Percentiles rank a stretch among this genome's conserved stretches.
phyloP scores from a whole-genome alignment of 768 basidiomycete genomes.

The Suillus plorans region DNA sequence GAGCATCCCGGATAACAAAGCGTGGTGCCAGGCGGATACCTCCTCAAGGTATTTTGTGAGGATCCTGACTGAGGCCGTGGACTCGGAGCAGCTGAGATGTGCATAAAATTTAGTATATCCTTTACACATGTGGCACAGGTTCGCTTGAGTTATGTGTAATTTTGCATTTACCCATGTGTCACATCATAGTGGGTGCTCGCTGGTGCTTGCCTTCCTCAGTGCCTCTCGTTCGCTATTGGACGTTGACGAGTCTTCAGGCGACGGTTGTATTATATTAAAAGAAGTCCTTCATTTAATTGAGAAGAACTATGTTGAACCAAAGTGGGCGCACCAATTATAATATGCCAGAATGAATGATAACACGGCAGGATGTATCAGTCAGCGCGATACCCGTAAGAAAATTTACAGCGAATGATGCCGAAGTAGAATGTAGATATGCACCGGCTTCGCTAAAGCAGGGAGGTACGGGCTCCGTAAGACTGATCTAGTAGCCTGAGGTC shows the following conservation, averaged over 20 bases:
- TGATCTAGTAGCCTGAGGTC: background rate
- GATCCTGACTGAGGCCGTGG: no score
- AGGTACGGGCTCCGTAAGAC: no score
- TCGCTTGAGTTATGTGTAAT: background rate
- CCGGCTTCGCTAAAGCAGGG: background rate
- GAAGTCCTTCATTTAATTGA: background rate
- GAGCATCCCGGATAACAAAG: no score
- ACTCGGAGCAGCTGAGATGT: no score
- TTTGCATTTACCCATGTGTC: background rate
- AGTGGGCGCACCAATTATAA: background rate
- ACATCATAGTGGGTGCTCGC: background rate
- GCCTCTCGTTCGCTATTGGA: background rate
- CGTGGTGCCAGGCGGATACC: no score
- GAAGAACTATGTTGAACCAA: background rate
- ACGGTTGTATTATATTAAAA: background rate
- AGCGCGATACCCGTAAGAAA: background rate
- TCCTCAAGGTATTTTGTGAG: no score
- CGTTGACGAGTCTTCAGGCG: background rate
- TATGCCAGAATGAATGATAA: background rate
- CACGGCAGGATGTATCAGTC: background rate
- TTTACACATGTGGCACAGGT: no score
- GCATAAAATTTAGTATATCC: no score
- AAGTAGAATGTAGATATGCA: background rate
- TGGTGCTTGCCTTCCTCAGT: background rate
- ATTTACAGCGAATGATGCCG: background rate